Percentiles rank a stretch among this genome's conserved stretches.
phyloP scores from a whole-genome alignment of 208 protist species.

The Acanthamoeba royreba region DNA sequence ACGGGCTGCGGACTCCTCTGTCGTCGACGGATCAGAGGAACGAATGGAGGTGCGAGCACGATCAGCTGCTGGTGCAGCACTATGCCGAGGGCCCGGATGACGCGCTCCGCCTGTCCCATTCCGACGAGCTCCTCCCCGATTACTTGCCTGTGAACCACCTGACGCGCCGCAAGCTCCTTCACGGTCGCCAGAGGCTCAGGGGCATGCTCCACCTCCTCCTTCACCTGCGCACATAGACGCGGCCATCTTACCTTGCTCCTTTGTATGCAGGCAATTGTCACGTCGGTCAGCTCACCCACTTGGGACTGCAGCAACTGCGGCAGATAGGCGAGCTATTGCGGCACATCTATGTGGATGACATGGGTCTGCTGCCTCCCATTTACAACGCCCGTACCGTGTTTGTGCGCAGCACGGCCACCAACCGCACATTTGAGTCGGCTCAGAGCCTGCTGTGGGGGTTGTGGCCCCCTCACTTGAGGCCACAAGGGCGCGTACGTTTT shows the following conservation, averaged over 20 bases:
- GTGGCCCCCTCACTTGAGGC: neutral
- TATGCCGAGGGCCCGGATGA: neutral
- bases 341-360: neutral
- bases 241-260: neutral
- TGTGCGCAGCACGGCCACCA: neutral
- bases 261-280: neutral
- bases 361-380: neutral
- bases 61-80: slow-evolving; percentile 4
- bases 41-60: neutral
- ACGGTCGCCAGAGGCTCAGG: neutral
- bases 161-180: neutral
- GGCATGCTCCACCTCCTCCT: neutral
- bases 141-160: neutral
- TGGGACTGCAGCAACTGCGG: neutral
- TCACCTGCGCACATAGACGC: neutral
- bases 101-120: neutral
- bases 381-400: neutral
- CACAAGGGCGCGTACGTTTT: neutral
- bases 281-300: neutral
- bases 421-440: neutral
- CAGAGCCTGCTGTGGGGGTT: slow-evolving; percentile 33
- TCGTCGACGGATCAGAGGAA: neutral
- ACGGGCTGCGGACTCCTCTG: neutral
- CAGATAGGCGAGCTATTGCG: neutral
- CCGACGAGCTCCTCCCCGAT: neutral